phyloP scores from a whole-genome alignment of 305 asterid genomes.

The Fraxinus floribunda region DNA sequence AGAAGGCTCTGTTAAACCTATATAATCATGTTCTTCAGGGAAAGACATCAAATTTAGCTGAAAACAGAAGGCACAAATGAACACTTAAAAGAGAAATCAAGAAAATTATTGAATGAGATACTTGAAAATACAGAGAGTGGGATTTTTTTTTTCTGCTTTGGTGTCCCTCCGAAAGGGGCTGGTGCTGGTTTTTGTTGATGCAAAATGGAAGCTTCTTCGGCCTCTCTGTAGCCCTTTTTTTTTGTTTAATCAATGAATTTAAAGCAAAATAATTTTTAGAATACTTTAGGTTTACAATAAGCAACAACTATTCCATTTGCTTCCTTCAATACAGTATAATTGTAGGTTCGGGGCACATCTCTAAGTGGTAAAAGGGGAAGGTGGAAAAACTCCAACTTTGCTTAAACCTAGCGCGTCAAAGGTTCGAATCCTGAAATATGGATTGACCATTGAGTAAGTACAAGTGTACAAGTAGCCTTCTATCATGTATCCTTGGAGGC shows the following conservation, averaged over 20 bases:
- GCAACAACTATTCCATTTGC: slow-evolving; percentile 33
- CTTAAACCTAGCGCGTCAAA: too few relatives aligned
- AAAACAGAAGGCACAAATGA: slow-evolving; percentile 2
- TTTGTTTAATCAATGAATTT: slow-evolving; percentile 13
- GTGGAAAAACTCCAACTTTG: too few relatives aligned
- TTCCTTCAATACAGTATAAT: slow-evolving; percentile 16
- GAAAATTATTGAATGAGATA: slow-evolving; percentile 12
- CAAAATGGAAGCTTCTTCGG: slow-evolving; percentile 65
- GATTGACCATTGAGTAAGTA: too few relatives aligned
- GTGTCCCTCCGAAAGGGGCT: slow-evolving; percentile 31
- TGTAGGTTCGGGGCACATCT: too few relatives aligned
- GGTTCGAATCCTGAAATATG: too few relatives aligned
- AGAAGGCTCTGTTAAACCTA: slow-evolving; percentile 29
- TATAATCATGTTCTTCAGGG: not conserved
- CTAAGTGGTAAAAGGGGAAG: too few relatives aligned
- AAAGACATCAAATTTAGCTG: slow-evolving; percentile 13
- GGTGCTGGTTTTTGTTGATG: slow-evolving; percentile 44
- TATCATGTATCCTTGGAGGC: too few relatives aligned
- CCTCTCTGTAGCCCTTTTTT: slow-evolving; percentile 45
- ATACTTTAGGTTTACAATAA: slow-evolving; percentile 11
- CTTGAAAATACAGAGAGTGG: not conserved
- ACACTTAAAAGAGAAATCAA: slow-evolving; percentile 12
- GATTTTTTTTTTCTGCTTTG: slow-evolving; percentile 25
- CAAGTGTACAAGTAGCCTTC: too few relatives aligned
- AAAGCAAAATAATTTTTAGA: slow-evolving; percentile 11